Base-by-base conservation (phyloP, 2,329 filamentous ascomycete genomes). In the Talaromyces funiculosus region DNA sequence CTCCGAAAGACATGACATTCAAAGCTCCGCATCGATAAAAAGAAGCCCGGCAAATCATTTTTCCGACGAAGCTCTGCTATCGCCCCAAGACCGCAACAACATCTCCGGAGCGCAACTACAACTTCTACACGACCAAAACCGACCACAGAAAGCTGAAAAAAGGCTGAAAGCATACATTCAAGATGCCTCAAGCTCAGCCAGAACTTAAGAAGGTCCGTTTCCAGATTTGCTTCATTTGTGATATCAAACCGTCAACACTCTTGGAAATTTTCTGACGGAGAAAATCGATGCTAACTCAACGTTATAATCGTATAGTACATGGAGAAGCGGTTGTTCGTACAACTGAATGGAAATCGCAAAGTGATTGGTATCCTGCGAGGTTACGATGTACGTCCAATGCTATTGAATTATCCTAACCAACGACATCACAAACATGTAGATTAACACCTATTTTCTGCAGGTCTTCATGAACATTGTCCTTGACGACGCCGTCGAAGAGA, bases 401-500 rank as follows among this genome's bases (percentile, higher is more conserved):
- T n/a, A n/a, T n/a, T n/a, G n/a, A n/a, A n/a, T n/a, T n/a, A n/a
- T 20, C 6, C n/a, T 29, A 9, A 9, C 38, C 38, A 42, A 12
- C 38, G 18, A 43, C 37, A 24, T 33, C 40, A 5, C 53, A 35
- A 43, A 18, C 1, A 26, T 18, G 42, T 8, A 6, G 18, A 20
- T 35, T 54, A 4, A 54, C 7, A 10, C 7, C 3, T n/a, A 26
- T 29, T 37, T 5, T 40, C 14, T 38, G n/a, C 20, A 97, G 93
- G 92, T 97, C 64, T 99, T 97, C 80, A 82, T 99, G 72, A 99
- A 99, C 79, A 92, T 99, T 72, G 94, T 99, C 45, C 85, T 99
- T 24, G 95, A 99, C 75, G 94, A 99, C 69, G 93, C 94, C 20
- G 86, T 96, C 51, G 94, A 99, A 76, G 92, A 97, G 81, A 96